Evolutionary conservation across 2,329 filamentous ascomycete genomes (phyloP).

Genomic region (Grosmannia serpens): DNA sequence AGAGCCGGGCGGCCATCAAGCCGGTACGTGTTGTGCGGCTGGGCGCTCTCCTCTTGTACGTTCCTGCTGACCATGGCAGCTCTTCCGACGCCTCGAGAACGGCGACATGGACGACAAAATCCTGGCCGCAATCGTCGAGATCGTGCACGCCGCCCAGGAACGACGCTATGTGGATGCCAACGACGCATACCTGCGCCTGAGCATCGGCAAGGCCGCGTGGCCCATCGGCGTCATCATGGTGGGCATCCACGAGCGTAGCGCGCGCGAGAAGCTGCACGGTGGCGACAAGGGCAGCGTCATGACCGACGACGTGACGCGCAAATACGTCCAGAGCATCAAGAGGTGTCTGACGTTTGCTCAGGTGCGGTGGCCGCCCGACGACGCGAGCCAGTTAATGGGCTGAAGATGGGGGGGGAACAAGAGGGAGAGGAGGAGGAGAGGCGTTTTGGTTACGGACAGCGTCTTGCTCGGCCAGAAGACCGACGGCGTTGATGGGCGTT

Average conservation of each 20-base stretch:
- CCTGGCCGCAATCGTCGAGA: slow-evolving; percentile 75
- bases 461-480: not conserved
- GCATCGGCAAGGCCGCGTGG: slow-evolving; percentile 95
- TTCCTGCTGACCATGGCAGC: slow-evolving; percentile 20
- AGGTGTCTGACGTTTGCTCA: slow-evolving; percentile 92
- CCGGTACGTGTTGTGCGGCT: slow-evolving; percentile 36
- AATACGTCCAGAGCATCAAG: slow-evolving; percentile 97
- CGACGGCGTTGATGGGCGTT: not conserved
- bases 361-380: slow-evolving; percentile 88
- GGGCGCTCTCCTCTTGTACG: not conserved
- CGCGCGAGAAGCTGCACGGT: slow-evolving; percentile 88
- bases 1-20: slow-evolving; percentile 76
- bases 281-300: slow-evolving; percentile 87
- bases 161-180: slow-evolving; percentile 92
- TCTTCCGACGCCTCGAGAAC: slow-evolving; percentile 84
- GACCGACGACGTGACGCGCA: slow-evolving; percentile 90
- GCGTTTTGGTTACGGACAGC: not conserved
- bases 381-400: slow-evolving; percentile 91
- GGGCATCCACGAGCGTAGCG: slow-evolving; percentile 94
- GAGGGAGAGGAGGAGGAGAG: not conserved
- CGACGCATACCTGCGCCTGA: slow-evolving; percentile 83
- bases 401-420: slow-evolving; percentile 23
- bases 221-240: slow-evolving; percentile 99
- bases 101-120: slow-evolving; percentile 68
- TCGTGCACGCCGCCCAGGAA: slow-evolving; percentile 82